phyloP scores from a whole-genome alignment of 768 basidiomycete species.

The Naganishia antarctica region DNA sequence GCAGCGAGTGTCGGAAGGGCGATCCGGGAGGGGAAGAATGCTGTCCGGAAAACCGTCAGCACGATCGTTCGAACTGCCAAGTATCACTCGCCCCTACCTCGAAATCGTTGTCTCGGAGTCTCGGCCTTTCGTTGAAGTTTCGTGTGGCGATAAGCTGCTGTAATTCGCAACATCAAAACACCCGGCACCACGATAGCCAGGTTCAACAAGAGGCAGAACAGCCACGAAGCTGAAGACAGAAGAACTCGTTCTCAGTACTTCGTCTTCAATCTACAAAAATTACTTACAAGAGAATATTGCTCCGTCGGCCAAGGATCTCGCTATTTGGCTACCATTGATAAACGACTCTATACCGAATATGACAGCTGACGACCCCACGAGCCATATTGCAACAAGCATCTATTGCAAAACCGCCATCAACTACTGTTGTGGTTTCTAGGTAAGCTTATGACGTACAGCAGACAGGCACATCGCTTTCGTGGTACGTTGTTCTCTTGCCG shows the following conservation, averaged over 20 bases:
- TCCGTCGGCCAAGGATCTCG: constrained; percentile 60
- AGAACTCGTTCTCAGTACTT: constrained; percentile 43
- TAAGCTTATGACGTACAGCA: not conserved
- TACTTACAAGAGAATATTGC: constrained; percentile 66
- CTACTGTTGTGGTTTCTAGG: constrained; percentile 35
- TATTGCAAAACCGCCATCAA: constrained; percentile 47
- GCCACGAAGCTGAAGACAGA: constrained; percentile 34
- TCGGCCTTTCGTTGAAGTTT: constrained; percentile 59
- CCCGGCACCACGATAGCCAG: constrained; percentile 67
- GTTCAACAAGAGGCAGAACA: constrained; percentile 53
- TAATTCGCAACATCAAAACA: constrained; percentile 66
- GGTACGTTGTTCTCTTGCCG: not conserved
- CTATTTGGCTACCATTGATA: constrained; percentile 47
- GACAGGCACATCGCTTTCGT: constrained; percentile 4
- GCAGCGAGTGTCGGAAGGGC: constrained; percentile 65
- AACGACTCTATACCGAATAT: constrained; percentile 65
- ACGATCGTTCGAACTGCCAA: constrained; percentile 6
- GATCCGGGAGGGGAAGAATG: constrained; percentile 67
- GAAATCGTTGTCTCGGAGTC: constrained; percentile 72
- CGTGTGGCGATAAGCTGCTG: constrained; percentile 59
- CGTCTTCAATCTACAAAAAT: no score
- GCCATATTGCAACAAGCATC: constrained; percentile 59
- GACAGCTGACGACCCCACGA: constrained; percentile 64
- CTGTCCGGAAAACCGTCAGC: constrained; percentile 48
- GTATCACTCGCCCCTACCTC: constrained; percentile 57